phyloP scores from a whole-genome alignment of 1,139 yeast genomes.

The Sugiyamaella pinicola region DNA sequence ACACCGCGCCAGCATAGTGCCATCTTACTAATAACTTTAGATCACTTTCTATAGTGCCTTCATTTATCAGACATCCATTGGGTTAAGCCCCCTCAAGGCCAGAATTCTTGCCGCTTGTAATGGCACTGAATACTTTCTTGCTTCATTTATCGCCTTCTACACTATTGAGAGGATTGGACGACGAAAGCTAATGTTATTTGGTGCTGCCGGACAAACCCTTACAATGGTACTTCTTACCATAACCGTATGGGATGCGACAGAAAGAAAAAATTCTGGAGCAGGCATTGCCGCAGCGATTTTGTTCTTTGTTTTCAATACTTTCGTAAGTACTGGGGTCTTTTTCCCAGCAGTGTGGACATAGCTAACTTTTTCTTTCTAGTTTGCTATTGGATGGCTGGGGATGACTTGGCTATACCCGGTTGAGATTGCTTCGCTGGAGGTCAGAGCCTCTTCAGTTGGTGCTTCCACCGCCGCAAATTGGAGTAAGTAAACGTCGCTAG shows the following conservation, averaged over 20 bases:
- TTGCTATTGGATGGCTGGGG: slow-evolving; percentile 51
- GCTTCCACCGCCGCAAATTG: slow-evolving; percentile 57
- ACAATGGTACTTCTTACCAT: slow-evolving; percentile 35
- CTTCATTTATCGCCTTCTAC: slow-evolving; percentile 48
- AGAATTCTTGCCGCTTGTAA: slow-evolving; percentile 51
- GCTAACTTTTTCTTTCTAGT: slow-evolving; percentile 45
- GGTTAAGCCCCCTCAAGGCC: slow-evolving; percentile 46
- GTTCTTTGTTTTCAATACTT: slow-evolving; percentile 54
- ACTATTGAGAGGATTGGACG: slow-evolving; percentile 63
- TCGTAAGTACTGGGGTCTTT: slow-evolving; percentile 45
- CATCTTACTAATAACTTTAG: neutral
- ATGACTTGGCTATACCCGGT: slow-evolving; percentile 61
- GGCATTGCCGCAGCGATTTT: slow-evolving; percentile 50
- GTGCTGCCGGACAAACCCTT: slow-evolving; percentile 40
- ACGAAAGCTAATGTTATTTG: slow-evolving; percentile 52
- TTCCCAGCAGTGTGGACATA: no score
- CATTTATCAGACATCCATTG: slow-evolving; percentile 49
- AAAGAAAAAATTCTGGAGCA: slow-evolving; percentile 28
- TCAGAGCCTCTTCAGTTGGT: slow-evolving; percentile 55
- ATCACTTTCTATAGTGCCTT: slow-evolving; percentile 47
- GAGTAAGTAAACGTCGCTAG: slow-evolving; percentile 35
- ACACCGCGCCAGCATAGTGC: no score
- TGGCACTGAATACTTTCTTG: slow-evolving; percentile 51
- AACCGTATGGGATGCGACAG: slow-evolving; percentile 31
- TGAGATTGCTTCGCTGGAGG: slow-evolving; percentile 55